Conservation (phyloP, 2,329 filamentous ascomycete species). For the Aspergillus sp. region DNA sequence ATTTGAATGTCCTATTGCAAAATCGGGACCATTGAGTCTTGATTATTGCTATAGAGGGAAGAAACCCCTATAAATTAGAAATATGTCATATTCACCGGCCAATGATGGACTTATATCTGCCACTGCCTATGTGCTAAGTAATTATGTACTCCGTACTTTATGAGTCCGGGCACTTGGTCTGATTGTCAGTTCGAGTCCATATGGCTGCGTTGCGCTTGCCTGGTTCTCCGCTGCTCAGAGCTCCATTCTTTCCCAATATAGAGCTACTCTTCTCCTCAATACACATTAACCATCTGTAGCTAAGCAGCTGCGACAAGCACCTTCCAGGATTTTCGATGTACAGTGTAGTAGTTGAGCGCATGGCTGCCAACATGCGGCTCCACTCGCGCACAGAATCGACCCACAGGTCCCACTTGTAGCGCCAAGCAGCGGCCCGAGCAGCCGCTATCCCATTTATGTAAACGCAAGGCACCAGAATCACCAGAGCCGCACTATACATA, state of each 20-base stretch:
- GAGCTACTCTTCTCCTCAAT: no score
- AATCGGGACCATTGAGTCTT: no score
- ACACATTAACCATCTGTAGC: no score
- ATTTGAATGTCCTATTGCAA: no score
- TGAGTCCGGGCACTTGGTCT: no score
- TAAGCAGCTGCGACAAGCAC: neutral
- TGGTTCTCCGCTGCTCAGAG: neutral
- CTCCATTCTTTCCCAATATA: neutral
- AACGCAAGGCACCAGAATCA: neutral
- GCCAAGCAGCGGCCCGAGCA: neutral
- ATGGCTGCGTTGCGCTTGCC: neutral
- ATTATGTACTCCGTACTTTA: no score
- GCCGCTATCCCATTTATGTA: neutral
- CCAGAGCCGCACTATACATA: neutral
- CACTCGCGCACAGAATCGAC: neutral
- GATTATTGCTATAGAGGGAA: no score
- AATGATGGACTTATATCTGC: no score
- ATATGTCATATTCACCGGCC: no score
- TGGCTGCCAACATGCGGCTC: neutral
- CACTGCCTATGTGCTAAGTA: no score
- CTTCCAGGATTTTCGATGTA: neutral
- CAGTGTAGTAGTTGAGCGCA: neutral
- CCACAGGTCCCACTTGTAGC: neutral
- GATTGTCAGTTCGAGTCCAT: no score
- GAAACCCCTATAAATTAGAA: no score